Conservation (phyloP, 495 filamentous ascomycete species). For the Clavariopsis aquatica region DNA sequence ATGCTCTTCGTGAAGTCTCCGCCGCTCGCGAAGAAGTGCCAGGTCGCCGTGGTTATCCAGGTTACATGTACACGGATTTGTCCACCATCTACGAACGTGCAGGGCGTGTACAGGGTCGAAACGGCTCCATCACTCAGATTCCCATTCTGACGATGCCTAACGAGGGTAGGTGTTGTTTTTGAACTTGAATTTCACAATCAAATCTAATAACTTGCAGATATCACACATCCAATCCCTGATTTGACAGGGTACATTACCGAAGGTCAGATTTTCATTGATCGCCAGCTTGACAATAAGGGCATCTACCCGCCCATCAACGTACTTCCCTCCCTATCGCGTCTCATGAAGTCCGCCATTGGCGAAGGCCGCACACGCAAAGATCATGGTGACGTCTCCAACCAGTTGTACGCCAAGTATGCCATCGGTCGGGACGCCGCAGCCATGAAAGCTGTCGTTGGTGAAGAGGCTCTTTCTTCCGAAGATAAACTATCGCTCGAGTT, state of each 20-base stretch:
- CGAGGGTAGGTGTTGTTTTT: conserved; percentile 61
- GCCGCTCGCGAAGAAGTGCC: conserved; percentile 99
- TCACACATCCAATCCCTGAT: conserved; percentile 98
- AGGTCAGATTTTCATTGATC: conserved; percentile 97
- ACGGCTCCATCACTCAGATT: conserved; percentile 98
- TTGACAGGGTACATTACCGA: conserved; percentile 99
- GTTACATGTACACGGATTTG: conserved; percentile 99
- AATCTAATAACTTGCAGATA: conserved; percentile 59
- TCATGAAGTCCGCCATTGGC: conserved; percentile 99
- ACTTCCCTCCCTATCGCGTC: conserved; percentile 93
- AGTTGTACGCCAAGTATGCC: conserved; percentile 99
- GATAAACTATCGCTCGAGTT: conserved; percentile 98
- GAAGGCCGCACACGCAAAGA: conserved; percentile 94
- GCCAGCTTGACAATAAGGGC: conserved; percentile 91
- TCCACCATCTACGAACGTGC: conserved; percentile 99
- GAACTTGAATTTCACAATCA: not conserved
- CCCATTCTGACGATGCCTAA: conserved; percentile 99
- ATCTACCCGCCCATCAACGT: conserved; percentile 99
- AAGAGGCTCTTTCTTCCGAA: conserved; percentile 91
- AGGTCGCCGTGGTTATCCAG: conserved; percentile 98
- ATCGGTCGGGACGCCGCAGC: conserved; percentile 96
- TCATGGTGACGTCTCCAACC: conserved; percentile 97
- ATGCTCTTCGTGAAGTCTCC: conserved; percentile 96
- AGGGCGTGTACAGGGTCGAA: conserved; percentile 94
- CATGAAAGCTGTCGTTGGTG: conserved; percentile 99